Percentiles rank a stretch among this genome's conserved stretches.
Evolutionary conservation across 495 filamentous ascomycete genomes (phyloP).

Genomic region (Hypoxylon lenormandii): DNA sequence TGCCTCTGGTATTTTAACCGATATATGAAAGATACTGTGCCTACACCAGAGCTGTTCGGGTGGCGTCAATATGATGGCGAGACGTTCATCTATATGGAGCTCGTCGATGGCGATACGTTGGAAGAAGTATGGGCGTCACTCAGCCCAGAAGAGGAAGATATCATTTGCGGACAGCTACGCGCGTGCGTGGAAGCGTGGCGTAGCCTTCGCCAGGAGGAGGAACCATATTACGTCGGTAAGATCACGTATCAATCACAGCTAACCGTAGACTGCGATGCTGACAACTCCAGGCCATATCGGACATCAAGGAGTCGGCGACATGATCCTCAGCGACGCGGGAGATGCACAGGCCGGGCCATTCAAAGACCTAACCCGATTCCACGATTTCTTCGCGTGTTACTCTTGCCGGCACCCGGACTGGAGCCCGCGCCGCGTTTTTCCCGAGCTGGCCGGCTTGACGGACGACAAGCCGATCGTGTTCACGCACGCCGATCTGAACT

Average conservation of each 20-base stretch:
- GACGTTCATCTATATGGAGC: slow-evolving; percentile 64
- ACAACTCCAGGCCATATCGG: slow-evolving; percentile 48
- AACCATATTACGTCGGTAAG: slow-evolving; percentile 45
- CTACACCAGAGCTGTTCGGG: slow-evolving; percentile 63
- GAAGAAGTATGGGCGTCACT: slow-evolving; percentile 55
- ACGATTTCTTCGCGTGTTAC: slow-evolving; percentile 54
- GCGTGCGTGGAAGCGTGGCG: slow-evolving; percentile 40
- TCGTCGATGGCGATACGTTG: slow-evolving; percentile 57
- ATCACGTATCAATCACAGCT: background rate
- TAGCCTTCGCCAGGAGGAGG: slow-evolving; percentile 51
- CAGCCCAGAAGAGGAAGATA: slow-evolving; percentile 47
- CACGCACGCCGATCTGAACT: slow-evolving; percentile 63
- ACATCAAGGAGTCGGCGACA: slow-evolving; percentile 48
- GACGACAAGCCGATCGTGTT: slow-evolving; percentile 60
- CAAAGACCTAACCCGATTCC: slow-evolving; percentile 55
- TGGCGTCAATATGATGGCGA: slow-evolving; percentile 58
- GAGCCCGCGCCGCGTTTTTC: slow-evolving; percentile 48
- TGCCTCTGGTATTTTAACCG: slow-evolving; percentile 58
- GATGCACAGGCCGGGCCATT: slow-evolving; percentile 55
- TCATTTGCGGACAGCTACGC: slow-evolving; percentile 55
- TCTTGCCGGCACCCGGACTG: slow-evolving; percentile 20
- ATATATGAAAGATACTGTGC: slow-evolving; percentile 52
- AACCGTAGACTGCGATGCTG: background rate
- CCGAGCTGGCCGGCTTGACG: slow-evolving; percentile 55
- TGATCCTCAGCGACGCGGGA: slow-evolving; percentile 50